Base-by-base conservation (phyloP, 306 rosid genomes). In the Cucurbita argyrosperma region DNA sequence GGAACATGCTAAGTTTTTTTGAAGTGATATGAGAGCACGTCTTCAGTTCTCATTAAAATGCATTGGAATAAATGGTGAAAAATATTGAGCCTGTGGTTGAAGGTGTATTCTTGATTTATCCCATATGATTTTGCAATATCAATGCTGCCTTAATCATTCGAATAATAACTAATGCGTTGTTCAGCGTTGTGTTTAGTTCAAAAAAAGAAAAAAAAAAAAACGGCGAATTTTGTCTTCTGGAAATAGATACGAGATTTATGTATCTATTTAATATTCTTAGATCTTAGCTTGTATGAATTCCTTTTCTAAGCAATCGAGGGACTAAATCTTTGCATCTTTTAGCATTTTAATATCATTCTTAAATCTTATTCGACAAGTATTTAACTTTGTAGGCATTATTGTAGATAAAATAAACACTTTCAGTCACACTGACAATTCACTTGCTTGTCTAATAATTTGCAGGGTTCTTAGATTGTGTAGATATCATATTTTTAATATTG, bases 401-500 rank as follows among this genome's bases (percentile, higher is more conserved):
- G 50, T 65, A 5, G 8, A 26, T 42, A 40, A 18, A 42, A 9
- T 65, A 42, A 18, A 65, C 19, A n/a, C n/a, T n/a, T n/a, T n/a
- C n/a, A n/a, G n/a, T n/a, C n/a, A n/a, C n/a, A 65, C 43, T 45
- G 54, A 19, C 35, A 66, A 30, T 66, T 66, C 39, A 18, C 72
- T 11, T 66, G 72, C 13, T 19, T 10, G 38, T 42, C 37, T 15
- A 9, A 37, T 71, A 2, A 53, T 8, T 51, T 51, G 75, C 75
- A 71, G 75, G 59, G 72, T 66, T 66, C 54, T 46, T 71, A 14
- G 52, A n/a, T 51, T 71, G 30, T 47, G 52, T 74, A 13, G 59
- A 10, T 43, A 60, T 23, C 71, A 61, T 75, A 16, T 52, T 67
- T 42, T 16, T 49, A 77, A 40, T 54, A 35, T 26, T 64, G 62